phyloP scores from a whole-genome alignment of 495 filamentous ascomycete species.

The Penicillium egyptiacum region DNA sequence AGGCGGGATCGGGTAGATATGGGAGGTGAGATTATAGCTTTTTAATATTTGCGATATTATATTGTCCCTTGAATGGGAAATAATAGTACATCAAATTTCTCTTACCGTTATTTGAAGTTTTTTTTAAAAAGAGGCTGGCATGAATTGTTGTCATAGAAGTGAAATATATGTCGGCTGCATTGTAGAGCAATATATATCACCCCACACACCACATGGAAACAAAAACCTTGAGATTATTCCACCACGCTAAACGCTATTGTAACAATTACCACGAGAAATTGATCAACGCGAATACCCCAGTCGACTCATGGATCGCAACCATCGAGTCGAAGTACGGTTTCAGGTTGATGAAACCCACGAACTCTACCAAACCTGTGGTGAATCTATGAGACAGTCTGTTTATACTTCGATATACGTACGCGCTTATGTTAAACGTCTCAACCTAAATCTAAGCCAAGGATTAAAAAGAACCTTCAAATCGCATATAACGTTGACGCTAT shows the following conservation, averaged over 20 bases:
- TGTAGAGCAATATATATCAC: background rate
- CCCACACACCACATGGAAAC: background rate
- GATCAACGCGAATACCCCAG: background rate
- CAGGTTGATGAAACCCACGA: background rate
- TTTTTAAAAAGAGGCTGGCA: background rate
- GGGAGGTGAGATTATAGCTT: background rate
- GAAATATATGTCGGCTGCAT: background rate
- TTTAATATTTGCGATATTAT: background rate
- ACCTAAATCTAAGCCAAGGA: background rate
- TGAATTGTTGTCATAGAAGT: background rate
- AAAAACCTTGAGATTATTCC: background rate
- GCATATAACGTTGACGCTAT: background rate
- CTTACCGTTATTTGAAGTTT: background rate
- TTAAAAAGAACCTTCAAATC: background rate
- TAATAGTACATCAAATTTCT: background rate
- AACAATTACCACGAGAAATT: background rate
- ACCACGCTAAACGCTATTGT: background rate
- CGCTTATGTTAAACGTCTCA: background rate
- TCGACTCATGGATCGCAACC: background rate
- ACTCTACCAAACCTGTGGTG: background rate
- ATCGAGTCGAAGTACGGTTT: background rate
- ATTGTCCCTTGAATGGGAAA: background rate
- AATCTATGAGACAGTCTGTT: background rate
- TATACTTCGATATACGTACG: too few species aligned
- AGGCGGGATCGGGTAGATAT: background rate